These are phyloP conservation scores for Corylus avellana DNA, from an alignment of 306 rosid genomes.

Conservation along the genomic window DNA sequence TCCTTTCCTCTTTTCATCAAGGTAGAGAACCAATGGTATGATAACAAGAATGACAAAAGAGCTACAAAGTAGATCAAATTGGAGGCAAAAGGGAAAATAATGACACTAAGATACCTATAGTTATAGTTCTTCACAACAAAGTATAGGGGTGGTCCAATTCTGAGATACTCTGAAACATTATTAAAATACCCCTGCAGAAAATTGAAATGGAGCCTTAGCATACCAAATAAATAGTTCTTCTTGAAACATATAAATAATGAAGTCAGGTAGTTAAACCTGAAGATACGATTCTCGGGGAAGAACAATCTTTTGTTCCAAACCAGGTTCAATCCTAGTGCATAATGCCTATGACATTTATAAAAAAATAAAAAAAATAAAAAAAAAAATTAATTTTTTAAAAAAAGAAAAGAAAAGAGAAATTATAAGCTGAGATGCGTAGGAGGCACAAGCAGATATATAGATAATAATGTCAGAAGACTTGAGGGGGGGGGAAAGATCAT, in stretches of 20 bases:
- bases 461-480: constrained; percentile 7
- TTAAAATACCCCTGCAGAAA: constrained; percentile 88
- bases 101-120: constrained; percentile 61
- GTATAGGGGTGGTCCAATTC: constrained; percentile 94
- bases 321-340: constrained; percentile 92
- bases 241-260: constrained; percentile 3
- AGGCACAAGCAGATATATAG: constrained; percentile 26
- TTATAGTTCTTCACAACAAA: constrained; percentile 94
- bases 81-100: constrained; percentile 10
- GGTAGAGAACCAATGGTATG: neutral
- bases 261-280: constrained; percentile 60
- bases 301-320: constrained; percentile 93
- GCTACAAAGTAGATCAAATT: constrained; percentile 13
- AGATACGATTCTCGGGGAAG: constrained; percentile 96
- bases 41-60: neutral
- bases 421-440: constrained; percentile 6
- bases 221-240: constrained; percentile 17
- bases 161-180: constrained; percentile 81
- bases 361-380: too few species aligned
- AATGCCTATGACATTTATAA: constrained; percentile 56
- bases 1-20: neutral
- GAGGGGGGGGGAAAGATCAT: neutral
- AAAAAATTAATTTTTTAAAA: too few species aligned
- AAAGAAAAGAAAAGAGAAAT: constrained; percentile 12
- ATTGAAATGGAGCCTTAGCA: constrained; percentile 28